Percentiles rank a stretch among this genome's conserved stretches.
These are phyloP conservation scores for Orobanche coerulescens DNA, from an alignment of 257 asterid species.

Conservation along the genomic window DNA sequence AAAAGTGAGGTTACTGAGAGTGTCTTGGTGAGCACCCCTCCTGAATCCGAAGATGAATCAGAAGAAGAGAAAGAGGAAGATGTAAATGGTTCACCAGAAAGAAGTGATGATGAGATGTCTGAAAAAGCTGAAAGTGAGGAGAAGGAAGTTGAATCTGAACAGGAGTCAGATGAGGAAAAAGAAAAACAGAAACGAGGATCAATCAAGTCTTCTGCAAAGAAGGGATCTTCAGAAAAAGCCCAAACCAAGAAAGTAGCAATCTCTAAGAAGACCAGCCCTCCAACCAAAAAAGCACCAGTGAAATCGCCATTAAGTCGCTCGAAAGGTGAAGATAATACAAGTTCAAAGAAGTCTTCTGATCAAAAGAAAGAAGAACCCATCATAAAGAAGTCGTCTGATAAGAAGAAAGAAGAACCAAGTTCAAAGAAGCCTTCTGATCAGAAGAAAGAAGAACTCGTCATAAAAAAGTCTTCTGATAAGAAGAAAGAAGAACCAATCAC, in stretches of 20 bases:
- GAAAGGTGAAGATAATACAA: slow-evolving; percentile 34
- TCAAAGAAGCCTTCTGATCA: slow-evolving; percentile 33
- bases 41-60: slow-evolving; percentile 58
- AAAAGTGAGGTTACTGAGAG: slow-evolving; percentile 41
- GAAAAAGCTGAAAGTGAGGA: slow-evolving; percentile 56
- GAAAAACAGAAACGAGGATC: slow-evolving; percentile 35
- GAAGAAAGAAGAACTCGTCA: not conserved
- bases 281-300: slow-evolving; percentile 45
- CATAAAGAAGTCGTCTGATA: slow-evolving; percentile 51
- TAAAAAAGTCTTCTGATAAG: not conserved
- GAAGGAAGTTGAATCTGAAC: slow-evolving; percentile 43
- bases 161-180: slow-evolving; percentile 39
- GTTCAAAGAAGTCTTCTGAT: slow-evolving; percentile 41
- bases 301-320: slow-evolving; percentile 40
- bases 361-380: slow-evolving; percentile 46
- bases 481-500: not conserved
- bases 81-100: slow-evolving; percentile 41
- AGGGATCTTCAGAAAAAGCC: slow-evolving; percentile 41
- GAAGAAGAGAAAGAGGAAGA: slow-evolving; percentile 50
- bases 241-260: slow-evolving; percentile 39
- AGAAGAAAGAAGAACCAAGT: slow-evolving; percentile 13
- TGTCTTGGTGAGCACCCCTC: slow-evolving; percentile 14
- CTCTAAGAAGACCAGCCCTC: slow-evolving; percentile 42
- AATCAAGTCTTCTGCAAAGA: slow-evolving; percentile 42
- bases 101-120: slow-evolving; percentile 65